Conservation (phyloP, 768 basidiomycete genomes). For the Auricularia sp. region DNA sequence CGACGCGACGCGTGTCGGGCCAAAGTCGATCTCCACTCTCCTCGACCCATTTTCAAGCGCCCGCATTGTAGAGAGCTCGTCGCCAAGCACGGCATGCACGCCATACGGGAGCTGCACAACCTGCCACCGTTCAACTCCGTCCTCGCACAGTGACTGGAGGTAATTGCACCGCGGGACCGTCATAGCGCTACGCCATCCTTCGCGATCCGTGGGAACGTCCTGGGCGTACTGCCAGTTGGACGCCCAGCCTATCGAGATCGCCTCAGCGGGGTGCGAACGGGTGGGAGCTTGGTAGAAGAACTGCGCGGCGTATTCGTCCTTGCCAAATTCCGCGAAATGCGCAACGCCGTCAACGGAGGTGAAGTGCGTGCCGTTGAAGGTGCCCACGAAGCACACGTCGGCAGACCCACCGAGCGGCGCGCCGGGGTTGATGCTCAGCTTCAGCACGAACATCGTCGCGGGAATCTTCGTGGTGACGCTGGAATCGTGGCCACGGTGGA, state of each 20-base stretch:
- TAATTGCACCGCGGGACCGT: constrained; percentile 13
- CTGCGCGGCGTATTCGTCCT: constrained; percentile 19
- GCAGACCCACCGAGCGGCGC: constrained; percentile 15
- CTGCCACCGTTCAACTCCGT: background rate
- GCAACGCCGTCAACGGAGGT: constrained; percentile 10
- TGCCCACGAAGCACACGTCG: constrained; percentile 14
- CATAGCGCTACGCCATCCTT: constrained; percentile 17
- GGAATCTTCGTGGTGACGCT: no score
- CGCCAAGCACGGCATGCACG: background rate
- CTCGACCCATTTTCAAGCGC: background rate
- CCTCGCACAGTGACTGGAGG: background rate
- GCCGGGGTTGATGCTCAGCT: constrained; percentile 12
- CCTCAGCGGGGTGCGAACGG: constrained; percentile 1
- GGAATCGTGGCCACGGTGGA: constrained; percentile 7
- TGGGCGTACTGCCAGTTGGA: constrained; percentile 18
- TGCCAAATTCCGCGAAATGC: constrained; percentile 13
- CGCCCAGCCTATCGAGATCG: constrained; percentile 16
- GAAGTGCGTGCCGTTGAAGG: constrained; percentile 17
- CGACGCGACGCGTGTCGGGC: background rate
- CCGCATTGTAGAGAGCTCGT: background rate
- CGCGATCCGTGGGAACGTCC: constrained; percentile 13
- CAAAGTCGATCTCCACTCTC: background rate
- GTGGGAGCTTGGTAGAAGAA: constrained; percentile 10
- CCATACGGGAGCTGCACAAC: background rate
- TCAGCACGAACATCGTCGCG: constrained; percentile 8